Percentiles rank a stretch among this genome's conserved stretches.
Conservation (phyloP, 257 asterid species). For the Haberlea rhodopensis region DNA sequence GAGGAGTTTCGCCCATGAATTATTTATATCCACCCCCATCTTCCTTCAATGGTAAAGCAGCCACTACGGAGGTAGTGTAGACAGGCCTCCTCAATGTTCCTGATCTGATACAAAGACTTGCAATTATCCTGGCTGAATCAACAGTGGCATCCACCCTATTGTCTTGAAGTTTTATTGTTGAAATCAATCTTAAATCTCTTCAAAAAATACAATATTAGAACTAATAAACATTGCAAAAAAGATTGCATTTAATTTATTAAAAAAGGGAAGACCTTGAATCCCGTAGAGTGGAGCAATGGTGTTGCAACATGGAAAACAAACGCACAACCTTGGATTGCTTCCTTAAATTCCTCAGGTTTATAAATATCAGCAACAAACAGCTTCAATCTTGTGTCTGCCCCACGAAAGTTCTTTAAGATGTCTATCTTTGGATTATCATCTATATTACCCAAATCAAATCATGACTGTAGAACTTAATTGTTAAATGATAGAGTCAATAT, state of each 20-base stretch:
- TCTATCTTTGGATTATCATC: constrained; percentile 62
- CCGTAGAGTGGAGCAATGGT: constrained; percentile 39
- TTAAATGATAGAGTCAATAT: no score
- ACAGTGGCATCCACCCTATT: no score
- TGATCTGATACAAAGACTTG: constrained; percentile 32
- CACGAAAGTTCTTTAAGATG: constrained; percentile 43
- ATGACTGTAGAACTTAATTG: neutral
- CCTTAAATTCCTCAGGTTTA: no score
- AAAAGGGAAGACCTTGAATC: constrained; percentile 17
- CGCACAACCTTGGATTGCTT: no score
- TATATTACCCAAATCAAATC: constrained; percentile 21
- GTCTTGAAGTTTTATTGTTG: constrained; percentile 36
- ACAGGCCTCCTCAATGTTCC: constrained; percentile 40
- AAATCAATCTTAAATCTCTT: neutral
- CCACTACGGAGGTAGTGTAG: constrained; percentile 47
- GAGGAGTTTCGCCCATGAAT: constrained; percentile 51
- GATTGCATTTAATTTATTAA: neutral
- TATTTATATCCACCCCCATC: constrained; percentile 42
- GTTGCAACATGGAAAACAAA: no score
- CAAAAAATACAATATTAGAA: neutral
- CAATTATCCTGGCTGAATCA: constrained; percentile 37
- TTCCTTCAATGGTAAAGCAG: constrained; percentile 43
- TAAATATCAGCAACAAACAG: no score
- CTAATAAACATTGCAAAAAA: no score
- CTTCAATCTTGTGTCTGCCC: no score